Evolutionary conservation across 192 early-diverging fungal species (phyloP).

Genomic region (Backusella parvicylindrica): DNA sequence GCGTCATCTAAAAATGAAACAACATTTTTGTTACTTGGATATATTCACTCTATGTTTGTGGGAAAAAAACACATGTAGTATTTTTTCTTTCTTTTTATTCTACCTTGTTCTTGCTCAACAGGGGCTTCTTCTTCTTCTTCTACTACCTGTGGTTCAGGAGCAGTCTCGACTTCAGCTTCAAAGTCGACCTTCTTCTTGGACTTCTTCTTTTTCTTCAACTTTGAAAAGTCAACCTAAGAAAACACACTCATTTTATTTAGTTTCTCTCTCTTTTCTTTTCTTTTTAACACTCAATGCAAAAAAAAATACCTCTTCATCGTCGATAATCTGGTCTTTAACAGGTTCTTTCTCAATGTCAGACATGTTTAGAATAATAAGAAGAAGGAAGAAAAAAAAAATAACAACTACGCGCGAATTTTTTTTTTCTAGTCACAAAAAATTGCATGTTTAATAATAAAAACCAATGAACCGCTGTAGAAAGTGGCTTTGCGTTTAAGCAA

Average conservation of each 20-base stretch:
- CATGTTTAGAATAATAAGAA: conserved; percentile 20
- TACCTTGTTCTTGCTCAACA: background rate
- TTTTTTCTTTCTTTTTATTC: background rate
- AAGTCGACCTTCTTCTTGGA: conserved; percentile 55
- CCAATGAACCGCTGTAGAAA: background rate
- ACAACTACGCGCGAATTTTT: conserved; percentile 5
- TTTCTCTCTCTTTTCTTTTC: background rate
- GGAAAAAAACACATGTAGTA: too few relatives aligned
- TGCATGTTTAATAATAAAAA: background rate
- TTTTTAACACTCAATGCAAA: background rate
- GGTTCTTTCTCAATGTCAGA: conserved; percentile 39
- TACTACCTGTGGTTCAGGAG: conserved; percentile 9
- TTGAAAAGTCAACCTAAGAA: conserved; percentile 34
- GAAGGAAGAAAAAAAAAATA: background rate
- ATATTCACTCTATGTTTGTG: background rate
- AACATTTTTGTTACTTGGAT: background rate
- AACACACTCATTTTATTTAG: background rate
- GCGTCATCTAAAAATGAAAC: conserved; percentile 14
- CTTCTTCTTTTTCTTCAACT: conserved; percentile 64
- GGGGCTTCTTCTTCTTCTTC: conserved; percentile 6
- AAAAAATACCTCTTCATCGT: conserved; percentile 26
- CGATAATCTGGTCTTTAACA: conserved; percentile 31
- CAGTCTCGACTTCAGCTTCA: conserved; percentile 37
- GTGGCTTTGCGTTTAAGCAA: background rate
- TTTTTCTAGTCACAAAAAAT: conserved; percentile 3